A percentile compares a stretch with the other conserved stretches of the same genome.
Evolutionary conservation across 306 rosid genomes (phyloP).

Genomic region (Phaseolus lunatus): DNA sequence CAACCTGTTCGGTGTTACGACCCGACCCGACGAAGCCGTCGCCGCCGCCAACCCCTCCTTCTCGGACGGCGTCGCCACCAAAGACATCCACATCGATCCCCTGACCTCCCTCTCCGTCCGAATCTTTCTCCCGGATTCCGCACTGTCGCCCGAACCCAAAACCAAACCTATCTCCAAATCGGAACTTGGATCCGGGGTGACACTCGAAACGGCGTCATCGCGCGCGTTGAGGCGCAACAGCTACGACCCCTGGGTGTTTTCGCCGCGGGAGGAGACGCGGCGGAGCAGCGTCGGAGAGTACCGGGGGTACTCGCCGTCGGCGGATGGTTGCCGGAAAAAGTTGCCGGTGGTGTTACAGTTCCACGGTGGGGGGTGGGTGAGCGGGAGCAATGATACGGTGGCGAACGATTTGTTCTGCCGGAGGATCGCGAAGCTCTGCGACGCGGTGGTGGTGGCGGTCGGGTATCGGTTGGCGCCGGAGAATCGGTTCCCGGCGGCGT

Average conservation of each 20-base stretch:
- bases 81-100: constrained; percentile 90
- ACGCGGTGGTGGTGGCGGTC: constrained; percentile 72
- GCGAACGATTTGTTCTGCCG: constrained; percentile 86
- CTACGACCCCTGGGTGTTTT: constrained; percentile 45
- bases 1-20: constrained; percentile 75
- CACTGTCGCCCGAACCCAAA: constrained; percentile 71
- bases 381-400: constrained; percentile 86
- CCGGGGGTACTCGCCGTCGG: constrained; percentile 72
- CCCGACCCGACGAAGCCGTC: constrained; percentile 83
- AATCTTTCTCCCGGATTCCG: constrained; percentile 94
- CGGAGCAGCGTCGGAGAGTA: constrained; percentile 63
- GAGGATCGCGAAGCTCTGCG: constrained; percentile 81
- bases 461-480: constrained; percentile 94
- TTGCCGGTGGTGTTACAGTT: constrained; percentile 88
- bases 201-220: constrained; percentile 24
- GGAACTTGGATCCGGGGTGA: constrained; percentile 35
- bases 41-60: constrained; percentile 79
- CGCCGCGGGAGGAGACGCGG: constrained; percentile 51
- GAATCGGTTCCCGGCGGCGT: constrained; percentile 86
- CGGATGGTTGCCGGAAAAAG: constrained; percentile 52
- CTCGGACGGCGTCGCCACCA: constrained; percentile 90
- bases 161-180: constrained; percentile 42
- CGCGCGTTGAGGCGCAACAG: constrained; percentile 59
- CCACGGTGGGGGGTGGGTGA: constrained; percentile 99
- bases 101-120: constrained; percentile 78